phyloP scores from a whole-genome alignment of 768 basidiomycete genomes.

The Pilatotrama ljubarskyi region DNA sequence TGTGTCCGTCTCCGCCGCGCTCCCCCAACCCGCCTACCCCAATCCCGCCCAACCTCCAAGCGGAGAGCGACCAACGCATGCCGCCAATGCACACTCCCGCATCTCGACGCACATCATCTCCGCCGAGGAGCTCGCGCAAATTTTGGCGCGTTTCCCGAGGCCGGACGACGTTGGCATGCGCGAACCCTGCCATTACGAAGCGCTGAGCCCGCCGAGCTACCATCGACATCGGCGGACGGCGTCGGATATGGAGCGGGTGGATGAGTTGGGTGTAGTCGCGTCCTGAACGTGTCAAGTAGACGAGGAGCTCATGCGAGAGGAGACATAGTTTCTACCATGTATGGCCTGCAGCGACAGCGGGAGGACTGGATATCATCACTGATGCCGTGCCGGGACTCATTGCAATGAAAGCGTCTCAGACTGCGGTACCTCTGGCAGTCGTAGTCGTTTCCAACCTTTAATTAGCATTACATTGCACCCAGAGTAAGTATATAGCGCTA shows the following conservation, averaged over 20 bases:
- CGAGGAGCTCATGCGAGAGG: too few relatives aligned
- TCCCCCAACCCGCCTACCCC: not conserved
- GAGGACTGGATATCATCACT: too few relatives aligned
- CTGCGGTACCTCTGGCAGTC: too few relatives aligned
- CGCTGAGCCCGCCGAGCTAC: conserved; percentile 17
- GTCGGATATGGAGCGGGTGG: conserved; percentile 2
- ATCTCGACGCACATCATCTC: conserved; percentile 14
- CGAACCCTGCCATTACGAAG: not conserved
- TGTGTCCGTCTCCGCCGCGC: conserved; percentile 3
- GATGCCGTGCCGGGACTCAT: too few relatives aligned
- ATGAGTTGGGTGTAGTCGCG: conserved; percentile 11
- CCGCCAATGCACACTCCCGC: not conserved
- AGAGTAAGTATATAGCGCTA: not conserved
- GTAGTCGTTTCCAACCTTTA: too few relatives aligned
- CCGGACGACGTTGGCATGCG: not conserved
- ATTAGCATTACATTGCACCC: not conserved
- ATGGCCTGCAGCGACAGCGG: too few relatives aligned
- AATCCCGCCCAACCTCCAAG: not conserved
- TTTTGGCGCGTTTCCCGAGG: conserved; percentile 7
- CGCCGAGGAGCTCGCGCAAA: conserved; percentile 14
- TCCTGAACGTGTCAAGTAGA: too few relatives aligned
- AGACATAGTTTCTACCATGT: not conserved
- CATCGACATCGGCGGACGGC: conserved; percentile 1
- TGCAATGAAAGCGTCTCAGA: too few relatives aligned
- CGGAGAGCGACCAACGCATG: not conserved